phyloP scores from a whole-genome alignment of 805 yeast species.

The Isabelozyma gotoi region DNA sequence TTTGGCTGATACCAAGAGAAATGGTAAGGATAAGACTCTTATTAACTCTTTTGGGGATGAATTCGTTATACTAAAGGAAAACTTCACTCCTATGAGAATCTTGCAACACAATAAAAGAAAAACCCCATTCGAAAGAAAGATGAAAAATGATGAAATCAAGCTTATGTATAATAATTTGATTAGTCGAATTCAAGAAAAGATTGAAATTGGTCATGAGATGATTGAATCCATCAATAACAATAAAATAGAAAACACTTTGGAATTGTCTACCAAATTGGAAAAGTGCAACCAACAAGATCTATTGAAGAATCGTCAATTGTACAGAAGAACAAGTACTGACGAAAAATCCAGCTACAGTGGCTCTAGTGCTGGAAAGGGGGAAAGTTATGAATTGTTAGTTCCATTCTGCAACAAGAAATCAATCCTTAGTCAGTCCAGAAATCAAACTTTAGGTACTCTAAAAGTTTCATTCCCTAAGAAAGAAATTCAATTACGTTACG shows the following conservation, averaged over 20 bases:
- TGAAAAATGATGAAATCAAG: slow-evolving; percentile 17
- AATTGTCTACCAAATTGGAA: background rate
- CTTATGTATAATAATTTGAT: slow-evolving; percentile 22
- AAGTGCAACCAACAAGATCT: background rate
- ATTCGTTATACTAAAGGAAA: slow-evolving; percentile 36
- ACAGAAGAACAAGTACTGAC: background rate
- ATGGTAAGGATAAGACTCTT: slow-evolving; percentile 18
- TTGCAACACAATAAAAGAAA: slow-evolving; percentile 17
- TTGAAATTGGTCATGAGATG: slow-evolving; percentile 23
- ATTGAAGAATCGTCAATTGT: slow-evolving; percentile 1
- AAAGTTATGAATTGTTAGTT: background rate
- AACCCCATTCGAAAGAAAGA: slow-evolving; percentile 13
- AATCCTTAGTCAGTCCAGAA: slow-evolving; percentile 2
- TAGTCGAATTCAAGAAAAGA: slow-evolving; percentile 24
- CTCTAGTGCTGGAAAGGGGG: slow-evolving; percentile 1
- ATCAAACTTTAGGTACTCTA: background rate
- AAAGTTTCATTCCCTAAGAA: slow-evolving; percentile 4
- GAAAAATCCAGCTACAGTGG: background rate
- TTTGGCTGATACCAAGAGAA: slow-evolving; percentile 7
- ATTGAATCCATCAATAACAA: slow-evolving; percentile 8
- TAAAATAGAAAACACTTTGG: slow-evolving; percentile 1
- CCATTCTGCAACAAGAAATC: background rate
- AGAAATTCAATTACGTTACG: background rate
- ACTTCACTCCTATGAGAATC: slow-evolving; percentile 22
- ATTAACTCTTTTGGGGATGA: slow-evolving; percentile 39